Base-by-base conservation (phyloP, 2,329 filamentous ascomycete species). In the Sporothrix phasma region DNA sequence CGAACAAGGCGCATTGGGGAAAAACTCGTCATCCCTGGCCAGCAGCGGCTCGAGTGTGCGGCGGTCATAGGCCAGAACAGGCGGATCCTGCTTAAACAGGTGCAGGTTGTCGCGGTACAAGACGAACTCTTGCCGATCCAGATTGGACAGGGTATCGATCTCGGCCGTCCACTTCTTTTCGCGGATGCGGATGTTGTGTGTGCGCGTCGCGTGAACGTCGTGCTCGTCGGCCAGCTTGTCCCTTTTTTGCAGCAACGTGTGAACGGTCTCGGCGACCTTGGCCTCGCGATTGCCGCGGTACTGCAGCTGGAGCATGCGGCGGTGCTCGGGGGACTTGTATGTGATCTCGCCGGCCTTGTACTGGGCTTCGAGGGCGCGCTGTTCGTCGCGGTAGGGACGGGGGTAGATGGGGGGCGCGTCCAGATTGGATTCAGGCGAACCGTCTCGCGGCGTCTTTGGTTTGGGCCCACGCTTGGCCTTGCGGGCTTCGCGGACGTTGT, bases 11-110 rank as follows among this genome's bases (percentile, higher is more conserved):
- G 79, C 74, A 26, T 80, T 77, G 1, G 90, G 90, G 72, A 80
- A 90, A 70, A 90, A 87, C 68, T 96, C 92, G 0, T 80, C 70
- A 0, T 74, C 61, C 4, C 77, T 66, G 2, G 84, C 81, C 26
- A 77, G 73, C 17, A 96, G 77, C 0, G 90, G 88, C 70, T 96
- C 90, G 70, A 84, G 85, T 1, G 78, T 75, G 17, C 92, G 85
- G 1, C 82, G 80, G 73, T 96, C 90, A 84, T 87, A 92, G 29
- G 79, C 70, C 3, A 93, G 73, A 0, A 80, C 69, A 0, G 84
- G 81, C 1, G 80, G 77, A 0, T 78, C 69, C 73, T 80, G 77
- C 59, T 75, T 72, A 69, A 81, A 78, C 17, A 81, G 68, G 67
- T 83, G 81, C 51, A 79, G 72, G 70, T 86, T 84, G 69, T 89